These are phyloP conservation scores for Annulohypoxylon nitens DNA, from an alignment of 495 filamentous ascomycete genomes.

Conservation along the genomic window DNA sequence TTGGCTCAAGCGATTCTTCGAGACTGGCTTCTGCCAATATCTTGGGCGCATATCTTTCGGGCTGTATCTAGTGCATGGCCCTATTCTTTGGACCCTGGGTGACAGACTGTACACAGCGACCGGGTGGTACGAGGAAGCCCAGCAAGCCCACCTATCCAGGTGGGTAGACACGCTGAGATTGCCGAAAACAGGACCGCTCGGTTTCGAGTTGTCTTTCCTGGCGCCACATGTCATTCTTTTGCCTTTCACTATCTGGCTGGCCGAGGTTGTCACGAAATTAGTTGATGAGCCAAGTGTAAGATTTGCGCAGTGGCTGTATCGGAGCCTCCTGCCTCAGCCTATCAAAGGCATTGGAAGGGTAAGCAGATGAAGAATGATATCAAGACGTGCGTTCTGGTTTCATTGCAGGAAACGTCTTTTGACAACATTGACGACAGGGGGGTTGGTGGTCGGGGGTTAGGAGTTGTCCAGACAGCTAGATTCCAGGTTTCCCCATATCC, in stretches of 20 bases:
- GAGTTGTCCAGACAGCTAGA: too few relatives aligned
- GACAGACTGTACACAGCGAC: constrained; percentile 64
- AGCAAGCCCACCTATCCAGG: constrained; percentile 53
- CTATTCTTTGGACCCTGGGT: constrained; percentile 63
- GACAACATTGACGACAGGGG: neutral
- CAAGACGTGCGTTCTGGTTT: neutral
- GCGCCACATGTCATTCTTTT: constrained; percentile 66
- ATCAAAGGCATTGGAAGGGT: neutral
- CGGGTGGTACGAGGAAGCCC: constrained; percentile 60
- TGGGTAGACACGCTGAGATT: constrained; percentile 64
- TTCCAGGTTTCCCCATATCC: neutral
- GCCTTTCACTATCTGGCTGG: constrained; percentile 69
- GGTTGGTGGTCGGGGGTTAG: too few relatives aligned
- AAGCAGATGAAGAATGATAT: neutral
- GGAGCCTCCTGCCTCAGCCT: constrained; percentile 35
- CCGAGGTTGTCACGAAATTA: constrained; percentile 66
- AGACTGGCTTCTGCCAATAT: constrained; percentile 70
- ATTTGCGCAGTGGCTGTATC: constrained; percentile 68
- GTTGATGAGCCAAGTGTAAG: constrained; percentile 69
- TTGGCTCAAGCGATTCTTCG: constrained; percentile 68
- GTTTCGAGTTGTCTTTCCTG: constrained; percentile 67
- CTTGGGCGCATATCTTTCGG: constrained; percentile 73
- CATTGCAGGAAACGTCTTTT: neutral
- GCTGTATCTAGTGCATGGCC: constrained; percentile 75
- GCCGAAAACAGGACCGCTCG: constrained; percentile 64